Conservation (phyloP, 306 rosid genomes). For the Senna tora region DNA sequence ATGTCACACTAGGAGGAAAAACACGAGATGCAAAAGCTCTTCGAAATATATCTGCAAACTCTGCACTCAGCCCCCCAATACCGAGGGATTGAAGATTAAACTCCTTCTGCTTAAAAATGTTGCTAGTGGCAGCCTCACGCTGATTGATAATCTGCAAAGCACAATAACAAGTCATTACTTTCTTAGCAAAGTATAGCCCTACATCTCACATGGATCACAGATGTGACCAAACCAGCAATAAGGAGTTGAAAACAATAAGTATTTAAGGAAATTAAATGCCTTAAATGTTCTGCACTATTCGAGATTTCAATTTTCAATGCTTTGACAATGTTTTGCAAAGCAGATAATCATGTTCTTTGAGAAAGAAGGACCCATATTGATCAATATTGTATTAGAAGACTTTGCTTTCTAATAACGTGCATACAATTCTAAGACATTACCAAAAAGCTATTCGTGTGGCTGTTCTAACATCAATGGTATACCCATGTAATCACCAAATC, state of each 20-base stretch:
- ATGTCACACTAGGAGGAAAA: slow-evolving; percentile 92
- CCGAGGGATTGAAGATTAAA: slow-evolving; percentile 93
- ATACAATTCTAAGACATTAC: neutral
- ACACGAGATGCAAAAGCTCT: slow-evolving; percentile 99
- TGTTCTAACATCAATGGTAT: slow-evolving; percentile 6
- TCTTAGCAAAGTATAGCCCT: slow-evolving; percentile 27
- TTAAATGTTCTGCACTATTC: slow-evolving; percentile 12
- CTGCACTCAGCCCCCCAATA: slow-evolving; percentile 91
- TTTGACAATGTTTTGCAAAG: neutral
- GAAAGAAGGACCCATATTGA: neutral
- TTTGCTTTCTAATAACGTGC: slow-evolving; percentile 28
- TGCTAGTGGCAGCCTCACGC: slow-evolving; percentile 92
- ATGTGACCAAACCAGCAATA: neutral
- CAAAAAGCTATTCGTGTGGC: neutral
- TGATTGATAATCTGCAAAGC: slow-evolving; percentile 79
- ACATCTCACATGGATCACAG: slow-evolving; percentile 23
- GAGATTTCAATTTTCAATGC: neutral
- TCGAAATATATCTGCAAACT: slow-evolving; percentile 96
- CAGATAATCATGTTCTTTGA: neutral
- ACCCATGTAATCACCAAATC: slow-evolving; percentile 16
- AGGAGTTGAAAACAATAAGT: neutral
- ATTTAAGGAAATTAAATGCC: neutral
- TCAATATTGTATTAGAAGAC: slow-evolving; percentile 12
- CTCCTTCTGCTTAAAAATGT: slow-evolving; percentile 87
- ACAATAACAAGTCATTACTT: slow-evolving; percentile 23